Conservation (phyloP, 1,284 basidiomycete genomes). For the Gomphus bonarii region DNA sequence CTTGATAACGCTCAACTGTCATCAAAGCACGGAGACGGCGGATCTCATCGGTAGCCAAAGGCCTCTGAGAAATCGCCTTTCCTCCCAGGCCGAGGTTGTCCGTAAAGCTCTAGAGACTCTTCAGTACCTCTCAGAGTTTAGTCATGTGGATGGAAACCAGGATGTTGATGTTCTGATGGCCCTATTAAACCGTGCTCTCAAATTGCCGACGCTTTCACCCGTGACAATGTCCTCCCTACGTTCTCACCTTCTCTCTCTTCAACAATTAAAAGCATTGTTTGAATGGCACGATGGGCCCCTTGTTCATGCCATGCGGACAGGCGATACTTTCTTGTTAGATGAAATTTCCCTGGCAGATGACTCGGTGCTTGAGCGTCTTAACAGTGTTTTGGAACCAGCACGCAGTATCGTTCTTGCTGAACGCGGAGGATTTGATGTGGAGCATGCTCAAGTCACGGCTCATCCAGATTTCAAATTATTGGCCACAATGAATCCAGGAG, state of each 20-base stretch:
- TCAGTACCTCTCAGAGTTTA: not conserved
- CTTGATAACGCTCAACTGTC: conserved; percentile 83
- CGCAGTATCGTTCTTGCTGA: conserved; percentile 91
- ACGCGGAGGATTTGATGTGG: conserved; percentile 69
- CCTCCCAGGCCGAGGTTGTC: conserved; percentile 21
- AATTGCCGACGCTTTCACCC: conserved; percentile 16
- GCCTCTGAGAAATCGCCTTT: conserved; percentile 76
- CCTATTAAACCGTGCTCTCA: not conserved
- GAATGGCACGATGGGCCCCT: conserved; percentile 97
- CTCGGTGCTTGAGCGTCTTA: conserved; percentile 94
- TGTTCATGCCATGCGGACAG: conserved; percentile 82
- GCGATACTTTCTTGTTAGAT: conserved; percentile 86
- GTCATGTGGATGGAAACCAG: not conserved
- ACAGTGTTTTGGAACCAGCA: conserved; percentile 90
- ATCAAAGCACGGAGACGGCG: conserved; percentile 99
- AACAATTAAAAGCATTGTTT: conserved; percentile 62
- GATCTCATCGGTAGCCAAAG: conserved; percentile 93
- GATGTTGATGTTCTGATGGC: conserved; percentile 1
- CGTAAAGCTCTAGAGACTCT: not conserved
- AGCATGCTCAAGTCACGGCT: conserved; percentile 61
- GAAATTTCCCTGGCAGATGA: conserved; percentile 98
- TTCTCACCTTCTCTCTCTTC: conserved; percentile 17
- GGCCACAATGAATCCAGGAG: conserved; percentile 99
- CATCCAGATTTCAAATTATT: conserved; percentile 74
- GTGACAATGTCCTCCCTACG: conserved; percentile 9